These are phyloP conservation scores for Gnomoniopsis sp. DNA, from an alignment of 2,329 filamentous ascomycete species.

Conservation along the genomic window DNA sequence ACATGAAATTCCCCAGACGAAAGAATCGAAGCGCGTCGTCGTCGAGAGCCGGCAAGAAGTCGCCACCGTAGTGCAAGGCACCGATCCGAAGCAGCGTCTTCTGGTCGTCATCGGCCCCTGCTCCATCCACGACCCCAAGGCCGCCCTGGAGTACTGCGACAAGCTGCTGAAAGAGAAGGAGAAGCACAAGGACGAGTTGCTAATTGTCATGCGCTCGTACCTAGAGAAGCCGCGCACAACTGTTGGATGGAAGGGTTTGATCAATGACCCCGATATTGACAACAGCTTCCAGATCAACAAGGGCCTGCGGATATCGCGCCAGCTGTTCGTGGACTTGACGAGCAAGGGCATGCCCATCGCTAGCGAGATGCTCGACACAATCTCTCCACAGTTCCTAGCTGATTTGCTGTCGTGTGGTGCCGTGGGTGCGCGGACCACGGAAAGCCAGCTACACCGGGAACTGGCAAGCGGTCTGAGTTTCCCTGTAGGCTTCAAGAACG, in stretches of 20 bases:
- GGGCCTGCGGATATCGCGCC: conserved; percentile 78
- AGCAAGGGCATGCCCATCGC: conserved; percentile 92
- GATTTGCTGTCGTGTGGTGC: conserved; percentile 90
- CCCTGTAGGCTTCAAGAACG: conserved; percentile 99
- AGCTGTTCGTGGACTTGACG: conserved; percentile 92
- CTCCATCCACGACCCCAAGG: conserved; percentile 91
- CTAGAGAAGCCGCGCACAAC: conserved; percentile 98
- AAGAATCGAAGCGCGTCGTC: conserved; percentile 57
- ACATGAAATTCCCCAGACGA: conserved; percentile 73
- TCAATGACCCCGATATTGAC: conserved; percentile 98
- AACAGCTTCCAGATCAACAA: conserved; percentile 99
- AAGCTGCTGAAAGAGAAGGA: conserved; percentile 76
- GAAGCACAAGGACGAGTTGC: conserved; percentile 83
- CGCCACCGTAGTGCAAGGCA: conserved; percentile 61
- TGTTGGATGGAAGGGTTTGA: conserved; percentile 97
- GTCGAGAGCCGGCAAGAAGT: conserved; percentile 60
- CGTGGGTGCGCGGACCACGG: conserved; percentile 92
- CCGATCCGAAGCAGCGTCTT: conserved; percentile 53
- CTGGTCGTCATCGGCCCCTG: conserved; percentile 87
- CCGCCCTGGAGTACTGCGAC: conserved; percentile 90
- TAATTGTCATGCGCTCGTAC: conserved; percentile 97
- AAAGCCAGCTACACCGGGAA: conserved; percentile 93
- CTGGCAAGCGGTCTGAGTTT: conserved; percentile 91
- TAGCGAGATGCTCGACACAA: conserved; percentile 97
- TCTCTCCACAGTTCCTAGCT: conserved; percentile 93